These are phyloP conservation scores for Mortierella sp. DNA, from an alignment of 371 early-diverging fungal genomes.

Conservation along the genomic window DNA sequence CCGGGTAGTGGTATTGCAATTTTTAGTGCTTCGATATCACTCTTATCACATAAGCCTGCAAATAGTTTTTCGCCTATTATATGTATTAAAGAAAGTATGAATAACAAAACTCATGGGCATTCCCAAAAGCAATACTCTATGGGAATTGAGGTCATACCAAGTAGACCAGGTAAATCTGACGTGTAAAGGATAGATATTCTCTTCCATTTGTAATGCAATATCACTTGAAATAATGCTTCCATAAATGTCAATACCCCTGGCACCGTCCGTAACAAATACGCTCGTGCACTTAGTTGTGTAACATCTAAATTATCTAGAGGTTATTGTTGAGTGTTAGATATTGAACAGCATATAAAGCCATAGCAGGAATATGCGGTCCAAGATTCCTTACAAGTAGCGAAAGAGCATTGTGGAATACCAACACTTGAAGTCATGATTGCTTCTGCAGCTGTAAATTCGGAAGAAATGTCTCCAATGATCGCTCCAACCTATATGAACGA, in stretches of 20 bases:
- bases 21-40: constrained; percentile 6
- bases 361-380: neutral
- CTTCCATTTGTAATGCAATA: constrained; percentile 28
- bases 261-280: constrained; percentile 36
- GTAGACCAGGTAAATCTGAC: constrained; percentile 26
- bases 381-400: constrained; percentile 33
- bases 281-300: constrained; percentile 4
- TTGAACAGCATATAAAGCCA: neutral
- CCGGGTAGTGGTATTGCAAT: constrained; percentile 21
- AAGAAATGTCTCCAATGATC: constrained; percentile 39
- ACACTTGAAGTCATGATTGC: constrained; percentile 51
- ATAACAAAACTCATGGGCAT: too few relatives aligned
- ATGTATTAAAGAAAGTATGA: neutral
- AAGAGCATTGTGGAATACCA: constrained; percentile 48
- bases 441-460: constrained; percentile 44
- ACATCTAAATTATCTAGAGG: constrained; percentile 33
- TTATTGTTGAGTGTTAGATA: neutral
- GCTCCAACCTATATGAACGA: constrained; percentile 26
- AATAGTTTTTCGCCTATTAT: constrained; percentile 36
- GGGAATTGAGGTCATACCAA: constrained; percentile 11
- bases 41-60: neutral
- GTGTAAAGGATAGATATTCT: constrained; percentile 37
- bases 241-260: constrained; percentile 25
- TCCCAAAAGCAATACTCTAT: neutral
- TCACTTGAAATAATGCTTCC: constrained; percentile 18